These are phyloP conservation scores for Candolleomyces eurysporus DNA, from an alignment of 768 basidiomycete species.

Conservation along the genomic window DNA sequence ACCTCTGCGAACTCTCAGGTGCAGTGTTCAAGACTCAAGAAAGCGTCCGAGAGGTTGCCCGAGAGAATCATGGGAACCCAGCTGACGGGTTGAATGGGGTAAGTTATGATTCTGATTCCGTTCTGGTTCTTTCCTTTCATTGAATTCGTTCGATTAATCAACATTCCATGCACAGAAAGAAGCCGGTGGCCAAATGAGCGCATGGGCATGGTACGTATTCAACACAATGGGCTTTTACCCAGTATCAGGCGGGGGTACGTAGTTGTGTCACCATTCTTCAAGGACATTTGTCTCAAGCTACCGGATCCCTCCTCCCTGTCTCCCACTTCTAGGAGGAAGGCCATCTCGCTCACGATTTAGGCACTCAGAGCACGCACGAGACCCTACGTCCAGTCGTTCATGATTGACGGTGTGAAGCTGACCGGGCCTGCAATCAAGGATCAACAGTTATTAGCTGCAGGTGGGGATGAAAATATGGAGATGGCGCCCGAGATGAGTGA, in stretches of 20 bases:
- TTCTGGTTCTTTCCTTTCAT: background rate
- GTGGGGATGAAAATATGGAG: constrained; percentile 10
- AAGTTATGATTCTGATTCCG: constrained; percentile 21
- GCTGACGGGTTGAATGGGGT: constrained; percentile 73
- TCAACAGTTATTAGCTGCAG: constrained; percentile 6
- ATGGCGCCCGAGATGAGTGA: constrained; percentile 67
- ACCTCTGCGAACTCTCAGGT: constrained; percentile 72
- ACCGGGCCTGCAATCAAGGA: constrained; percentile 53
- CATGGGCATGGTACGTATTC: constrained; percentile 80
- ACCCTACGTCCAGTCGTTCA: constrained; percentile 59
- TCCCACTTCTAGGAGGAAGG: background rate
- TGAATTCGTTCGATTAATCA: background rate
- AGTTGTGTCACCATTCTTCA: constrained; percentile 63
- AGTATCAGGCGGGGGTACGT: constrained; percentile 71
- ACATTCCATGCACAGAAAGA: constrained; percentile 55
- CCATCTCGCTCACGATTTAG: constrained; percentile 43
- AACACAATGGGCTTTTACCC: constrained; percentile 83
- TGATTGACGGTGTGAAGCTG: constrained; percentile 48
- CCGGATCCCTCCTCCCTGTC: constrained; percentile 32
- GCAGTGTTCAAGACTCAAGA: constrained; percentile 70
- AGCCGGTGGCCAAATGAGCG: constrained; percentile 87
- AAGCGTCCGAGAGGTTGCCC: constrained; percentile 64
- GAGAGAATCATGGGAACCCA: constrained; percentile 62
- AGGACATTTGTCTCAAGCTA: constrained; percentile 53
- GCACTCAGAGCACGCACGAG: constrained; percentile 57